Percentiles rank a stretch among this genome's conserved stretches.
phyloP scores from a whole-genome alignment of 2,329 filamentous ascomycete genomes.

The Intubia oerlemansii region DNA sequence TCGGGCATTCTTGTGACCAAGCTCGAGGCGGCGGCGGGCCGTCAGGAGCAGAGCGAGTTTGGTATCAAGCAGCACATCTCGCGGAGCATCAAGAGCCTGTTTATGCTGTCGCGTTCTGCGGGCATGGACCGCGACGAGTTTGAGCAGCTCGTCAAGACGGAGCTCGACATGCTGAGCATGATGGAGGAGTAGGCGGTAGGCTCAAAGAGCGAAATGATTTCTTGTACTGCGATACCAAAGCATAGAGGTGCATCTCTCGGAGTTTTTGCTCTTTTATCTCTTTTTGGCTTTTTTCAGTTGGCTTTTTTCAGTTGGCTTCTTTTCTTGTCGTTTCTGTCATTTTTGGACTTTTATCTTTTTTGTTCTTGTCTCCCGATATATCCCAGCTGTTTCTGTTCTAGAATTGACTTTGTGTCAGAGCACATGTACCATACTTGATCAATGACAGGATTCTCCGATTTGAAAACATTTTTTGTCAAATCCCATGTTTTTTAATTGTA shows the following conservation, averaged over 20 bases:
- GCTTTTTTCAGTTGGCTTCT: neutral
- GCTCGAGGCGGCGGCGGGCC: slow-evolving; percentile 32
- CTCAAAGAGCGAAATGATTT: neutral
- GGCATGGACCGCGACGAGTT: slow-evolving; percentile 61
- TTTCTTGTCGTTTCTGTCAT: neutral
- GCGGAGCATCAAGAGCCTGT: slow-evolving; percentile 57
- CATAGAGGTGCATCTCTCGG: too few relatives aligned
- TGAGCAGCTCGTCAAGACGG: slow-evolving; percentile 46
- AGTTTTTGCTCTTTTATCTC: neutral
- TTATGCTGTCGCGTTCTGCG: slow-evolving; percentile 43
- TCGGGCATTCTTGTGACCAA: slow-evolving; percentile 37
- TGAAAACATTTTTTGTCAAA: too few relatives aligned
- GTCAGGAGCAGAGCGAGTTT: slow-evolving; percentile 42
- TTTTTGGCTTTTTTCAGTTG: neutral
- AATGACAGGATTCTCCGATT: too few relatives aligned
- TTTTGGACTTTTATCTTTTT: neutral
- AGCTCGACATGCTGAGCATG: slow-evolving; percentile 48
- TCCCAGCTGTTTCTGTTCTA: too few relatives aligned
- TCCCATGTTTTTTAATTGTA: too few relatives aligned
- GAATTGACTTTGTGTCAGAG: too few relatives aligned
- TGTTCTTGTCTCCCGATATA: too few relatives aligned
- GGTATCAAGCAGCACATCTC: slow-evolving; percentile 63
- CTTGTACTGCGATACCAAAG: slow-evolving; percentile 9
- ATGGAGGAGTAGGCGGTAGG: slow-evolving; percentile 39
- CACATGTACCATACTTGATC: too few relatives aligned